Conservation (phyloP, 768 basidiomycete species). For the Phaeotremella fagi region DNA sequence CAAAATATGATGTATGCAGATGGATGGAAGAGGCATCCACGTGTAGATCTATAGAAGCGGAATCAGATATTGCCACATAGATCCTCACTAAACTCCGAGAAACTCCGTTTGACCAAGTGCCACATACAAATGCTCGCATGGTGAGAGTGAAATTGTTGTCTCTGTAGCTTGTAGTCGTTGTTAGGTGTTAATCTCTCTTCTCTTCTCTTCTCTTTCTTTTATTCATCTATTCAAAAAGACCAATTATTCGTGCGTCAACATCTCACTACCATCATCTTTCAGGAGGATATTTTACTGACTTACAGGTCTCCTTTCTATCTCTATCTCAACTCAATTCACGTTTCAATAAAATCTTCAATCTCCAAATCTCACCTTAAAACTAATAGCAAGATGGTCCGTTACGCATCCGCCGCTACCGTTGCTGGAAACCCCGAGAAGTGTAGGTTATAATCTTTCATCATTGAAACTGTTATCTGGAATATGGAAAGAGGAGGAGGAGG, state of each 20-base stretch:
- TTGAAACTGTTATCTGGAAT: not conserved
- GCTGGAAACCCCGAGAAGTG: conserved; percentile 94
- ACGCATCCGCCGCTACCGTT: conserved; percentile 73
- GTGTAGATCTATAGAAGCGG: no score
- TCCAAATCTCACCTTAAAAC: not conserved
- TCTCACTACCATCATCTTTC: not conserved
- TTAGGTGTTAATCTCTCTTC: not conserved
- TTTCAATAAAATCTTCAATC: not conserved
- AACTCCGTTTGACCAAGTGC: conserved; percentile 25
- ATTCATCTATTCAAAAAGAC: conserved; percentile 8
- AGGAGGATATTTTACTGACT: not conserved
- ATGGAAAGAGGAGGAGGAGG: conserved; percentile 5
- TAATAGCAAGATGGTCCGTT: conserved; percentile 60
- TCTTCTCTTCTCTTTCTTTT: not conserved
- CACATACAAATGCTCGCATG: no score
- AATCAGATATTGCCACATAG: conserved; percentile 1
- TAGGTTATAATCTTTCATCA: conserved; percentile 50
- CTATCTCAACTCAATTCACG: conserved; percentile 8
- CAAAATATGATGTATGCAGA: no score
- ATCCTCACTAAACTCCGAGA: conserved; percentile 24
- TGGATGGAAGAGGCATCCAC: no score
- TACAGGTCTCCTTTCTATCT: not conserved
- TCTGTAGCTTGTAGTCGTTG: not conserved
- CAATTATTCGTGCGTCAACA: not conserved
- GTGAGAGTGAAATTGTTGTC: no score